Evolutionary conservation across 2,329 filamentous ascomycete species (phyloP).

Genomic region (Botrytis fragariae): DNA sequence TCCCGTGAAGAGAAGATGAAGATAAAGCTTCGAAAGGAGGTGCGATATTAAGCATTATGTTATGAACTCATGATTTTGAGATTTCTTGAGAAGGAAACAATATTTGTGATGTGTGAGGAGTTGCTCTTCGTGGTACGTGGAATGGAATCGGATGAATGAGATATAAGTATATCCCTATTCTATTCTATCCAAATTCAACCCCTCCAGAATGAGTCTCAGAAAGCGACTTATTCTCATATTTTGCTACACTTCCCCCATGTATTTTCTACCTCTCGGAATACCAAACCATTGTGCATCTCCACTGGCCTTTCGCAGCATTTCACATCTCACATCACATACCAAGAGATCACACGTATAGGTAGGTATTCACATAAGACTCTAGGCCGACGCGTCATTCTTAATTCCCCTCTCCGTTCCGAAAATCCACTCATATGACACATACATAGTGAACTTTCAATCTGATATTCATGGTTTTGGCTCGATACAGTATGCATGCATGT

Average conservation of each 20-base stretch:
- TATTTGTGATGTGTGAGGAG: background rate
- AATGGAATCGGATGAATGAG: background rate
- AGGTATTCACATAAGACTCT: background rate
- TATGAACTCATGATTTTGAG: background rate
- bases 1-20: conserved; percentile 5
- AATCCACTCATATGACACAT: background rate
- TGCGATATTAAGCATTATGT: background rate
- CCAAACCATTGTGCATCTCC: background rate
- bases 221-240: background rate
- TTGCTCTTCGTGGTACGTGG: background rate
- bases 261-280: background rate
- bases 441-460: background rate
- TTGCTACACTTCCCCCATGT: background rate
- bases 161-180: background rate
- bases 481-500: background rate
- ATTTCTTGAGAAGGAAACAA: background rate
- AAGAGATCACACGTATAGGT: background rate
- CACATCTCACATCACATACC: background rate
- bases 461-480: background rate
- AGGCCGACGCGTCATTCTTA: background rate
- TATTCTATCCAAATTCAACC: background rate
- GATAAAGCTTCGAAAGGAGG: background rate
- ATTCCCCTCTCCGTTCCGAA: no score
- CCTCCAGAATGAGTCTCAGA: no score
- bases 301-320: background rate